Base-by-base conservation (phyloP, 441 rosid genomes). In the Bruguiera hainesii region DNA sequence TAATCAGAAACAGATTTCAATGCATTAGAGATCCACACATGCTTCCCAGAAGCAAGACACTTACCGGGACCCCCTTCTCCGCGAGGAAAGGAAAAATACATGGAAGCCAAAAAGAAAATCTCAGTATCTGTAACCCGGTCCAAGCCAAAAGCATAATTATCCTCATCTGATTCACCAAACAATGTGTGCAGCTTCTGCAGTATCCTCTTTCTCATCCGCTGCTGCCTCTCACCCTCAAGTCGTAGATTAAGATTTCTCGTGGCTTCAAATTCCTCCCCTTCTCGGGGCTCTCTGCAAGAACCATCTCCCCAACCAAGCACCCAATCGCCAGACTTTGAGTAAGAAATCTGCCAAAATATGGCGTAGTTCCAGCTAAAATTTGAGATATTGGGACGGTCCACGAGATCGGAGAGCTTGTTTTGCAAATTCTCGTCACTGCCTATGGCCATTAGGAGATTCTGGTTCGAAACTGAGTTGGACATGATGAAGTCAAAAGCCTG, bases 261-360 rank as follows among this genome's bases (percentile, higher is more conserved):
- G 31, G 79, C 82, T 59, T 81, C 89, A 2, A 87, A 84, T 71
- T 84, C 96, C 66, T 93, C 98, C 30, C 83, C 88, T 8, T 80
- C 87, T 58, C 72, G 80, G 7, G 98, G 98, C 82, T 93, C 98
- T 63, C 98, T 72, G 71, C 97, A 90, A 37, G 82, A 90, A 69
- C 97, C 97, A 67, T 93, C 98, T 60, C 93, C 98, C 98, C 97
- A 93, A n/a, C 94, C 91, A 25, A 93, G 72, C 39, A 89, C 92
- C 83, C 85, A 85, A 20, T 89, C 96, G 46, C 93, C 93, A 10
- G 97, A 85, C 75, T 84, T 90, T 33, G 91, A 90, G 78, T 79
- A 76, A 21, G 97, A 89, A 62, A 90, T 83, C 63, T 93, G 98
- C 98, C 98, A 93, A 76, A 90, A 86, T 35, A 93, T 82, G 0